Conservation (phyloP, 305 asterid species). For the Solanum hybrid region DNA sequence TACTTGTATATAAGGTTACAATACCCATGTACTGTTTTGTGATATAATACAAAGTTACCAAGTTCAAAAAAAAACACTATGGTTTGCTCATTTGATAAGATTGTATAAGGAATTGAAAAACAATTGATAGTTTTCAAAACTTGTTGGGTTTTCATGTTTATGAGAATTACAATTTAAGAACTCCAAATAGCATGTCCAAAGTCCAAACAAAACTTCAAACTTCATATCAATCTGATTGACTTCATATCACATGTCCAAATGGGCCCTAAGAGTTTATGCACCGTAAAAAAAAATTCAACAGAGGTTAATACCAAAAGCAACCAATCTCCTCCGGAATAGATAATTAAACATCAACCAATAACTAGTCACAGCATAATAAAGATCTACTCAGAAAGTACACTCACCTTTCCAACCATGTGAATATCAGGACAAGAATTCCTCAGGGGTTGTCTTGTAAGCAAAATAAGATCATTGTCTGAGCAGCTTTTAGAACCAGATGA, state of each 20-base stretch:
- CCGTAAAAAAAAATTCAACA: not conserved
- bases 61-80: not conserved
- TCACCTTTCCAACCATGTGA: constrained; percentile 91
- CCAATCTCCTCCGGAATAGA: not conserved
- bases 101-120: not conserved
- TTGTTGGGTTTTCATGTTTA: not conserved
- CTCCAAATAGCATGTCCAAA: not conserved
- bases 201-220: not conserved
- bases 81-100: not conserved
- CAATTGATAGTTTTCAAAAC: not conserved
- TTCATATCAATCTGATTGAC: not conserved
- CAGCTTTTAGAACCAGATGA: constrained; percentile 48
- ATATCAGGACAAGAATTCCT: constrained; percentile 44
- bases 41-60: not conserved
- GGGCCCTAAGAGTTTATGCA: not conserved
- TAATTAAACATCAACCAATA: not conserved
- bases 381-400: constrained; percentile 14
- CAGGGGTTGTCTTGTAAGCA: constrained; percentile 74
- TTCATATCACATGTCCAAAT: not conserved
- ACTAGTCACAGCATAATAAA: constrained; percentile 8
- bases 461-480: constrained; percentile 76
- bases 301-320: not conserved
- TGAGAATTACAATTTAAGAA: not conserved
- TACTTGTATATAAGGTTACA: not conserved
- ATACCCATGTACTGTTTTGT: not conserved